Base-by-base conservation (phyloP, 2,329 filamentous ascomycete genomes). In the Colletotrichum sp. region DNA sequence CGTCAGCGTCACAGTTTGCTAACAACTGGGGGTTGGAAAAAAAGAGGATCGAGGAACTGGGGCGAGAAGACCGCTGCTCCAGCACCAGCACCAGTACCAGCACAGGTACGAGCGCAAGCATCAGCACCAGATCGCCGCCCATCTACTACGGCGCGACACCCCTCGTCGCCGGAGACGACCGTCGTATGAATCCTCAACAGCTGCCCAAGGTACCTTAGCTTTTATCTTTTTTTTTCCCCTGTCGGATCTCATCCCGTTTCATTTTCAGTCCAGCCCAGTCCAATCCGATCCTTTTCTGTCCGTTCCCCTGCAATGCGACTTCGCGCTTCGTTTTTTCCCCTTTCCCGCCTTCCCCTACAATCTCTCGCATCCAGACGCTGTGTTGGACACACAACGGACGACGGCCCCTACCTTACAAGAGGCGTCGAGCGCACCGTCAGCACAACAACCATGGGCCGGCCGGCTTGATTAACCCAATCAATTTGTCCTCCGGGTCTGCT, bases 171-270 rank as follows among this genome's bases (percentile, higher is more conserved):
- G 81, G 80, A 81, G 84, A 85, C 82, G 81, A 81, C 81, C 81
- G 80, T 82, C 85, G 82, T 81, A 88, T 88, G 86, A 87, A 86
- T 86, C 83, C 69, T 67, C 76, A 85, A 83, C 85, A 84, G 83
- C 84, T 87, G 72, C 81, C 83, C 78, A 87, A 87, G 86, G 86
- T 87, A 86, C 73, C 75, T 36, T 36, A 36, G 34, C 34, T 36
- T 36, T 36, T 48, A 13, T 32, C 34, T 28, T 52, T 32, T 21
- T 30, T 60, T 67, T 79, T 28, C n/a, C 24, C 43, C 32, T 38
- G n/a, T 43, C 21, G 66, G 52, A 68, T 68, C 32, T 60, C 26
- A n/a, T 65, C 60, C 15, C 13, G 55, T 36, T 64, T 38, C 32
- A 48, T 48, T 48, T 48, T 48, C 21, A 66, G 18, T 34, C 30